Percentiles rank a stretch among this genome's conserved stretches.
Conservation (phyloP, 805 yeast species). For the Myxozyma geophila region DNA sequence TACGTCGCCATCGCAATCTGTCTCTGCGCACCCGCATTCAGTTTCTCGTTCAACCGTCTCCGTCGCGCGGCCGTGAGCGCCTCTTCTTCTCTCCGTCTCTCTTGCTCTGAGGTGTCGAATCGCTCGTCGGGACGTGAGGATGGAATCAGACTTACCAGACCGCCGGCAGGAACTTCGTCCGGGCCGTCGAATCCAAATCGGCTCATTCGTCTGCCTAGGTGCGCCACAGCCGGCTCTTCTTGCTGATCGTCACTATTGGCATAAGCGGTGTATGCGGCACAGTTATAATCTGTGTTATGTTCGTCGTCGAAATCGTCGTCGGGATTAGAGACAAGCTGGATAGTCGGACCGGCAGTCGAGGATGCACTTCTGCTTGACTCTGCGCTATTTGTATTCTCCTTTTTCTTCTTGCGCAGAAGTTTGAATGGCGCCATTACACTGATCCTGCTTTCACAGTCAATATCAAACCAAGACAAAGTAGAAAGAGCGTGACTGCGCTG, state of each 20-base stretch:
- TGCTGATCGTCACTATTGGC: background rate
- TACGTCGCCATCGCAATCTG: conserved; percentile 27
- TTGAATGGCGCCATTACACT: conserved; percentile 18
- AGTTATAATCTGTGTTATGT: too few relatives aligned
- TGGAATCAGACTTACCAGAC: conserved; percentile 22
- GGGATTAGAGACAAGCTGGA: conserved; percentile 1
- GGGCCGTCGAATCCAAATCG: conserved; percentile 2
- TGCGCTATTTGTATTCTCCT: background rate
- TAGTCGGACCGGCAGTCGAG: background rate
- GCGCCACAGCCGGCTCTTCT: background rate
- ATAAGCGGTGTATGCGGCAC: too few relatives aligned
- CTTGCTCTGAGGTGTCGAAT: background rate
- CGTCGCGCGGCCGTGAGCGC: background rate
- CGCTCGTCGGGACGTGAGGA: conserved; percentile 1
- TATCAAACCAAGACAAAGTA: background rate
- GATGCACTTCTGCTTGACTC: background rate
- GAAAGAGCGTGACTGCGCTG: too few relatives aligned
- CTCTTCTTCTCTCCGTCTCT: background rate
- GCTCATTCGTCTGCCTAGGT: conserved; percentile 1
- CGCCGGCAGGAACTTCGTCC: conserved; percentile 1
- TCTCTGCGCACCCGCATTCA: conserved; percentile 26
- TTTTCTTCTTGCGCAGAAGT: conserved; percentile 22
- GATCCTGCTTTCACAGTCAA: background rate
- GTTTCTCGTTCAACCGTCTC: background rate
- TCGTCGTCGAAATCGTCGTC: background rate